A percentile compares a stretch with the other conserved stretches of the same genome.
Conservation (phyloP, 495 filamentous ascomycete genomes). For the Xylaria venustula region DNA sequence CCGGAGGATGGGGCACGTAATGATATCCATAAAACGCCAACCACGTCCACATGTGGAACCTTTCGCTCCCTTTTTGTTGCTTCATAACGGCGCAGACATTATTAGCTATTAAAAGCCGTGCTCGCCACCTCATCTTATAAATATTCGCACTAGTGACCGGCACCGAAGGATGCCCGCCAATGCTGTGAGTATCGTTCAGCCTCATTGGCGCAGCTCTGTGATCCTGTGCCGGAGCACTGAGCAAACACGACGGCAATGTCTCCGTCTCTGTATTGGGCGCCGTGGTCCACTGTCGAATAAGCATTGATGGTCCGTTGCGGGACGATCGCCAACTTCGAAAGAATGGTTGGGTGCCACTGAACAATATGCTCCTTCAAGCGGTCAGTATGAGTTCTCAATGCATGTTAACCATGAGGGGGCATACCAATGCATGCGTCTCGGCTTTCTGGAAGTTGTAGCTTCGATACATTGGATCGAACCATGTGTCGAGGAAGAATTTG, state of each 20-base stretch:
- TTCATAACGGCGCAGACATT: conserved; percentile 17
- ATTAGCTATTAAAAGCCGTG: conserved; percentile 21
- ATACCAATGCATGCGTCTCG: conserved; percentile 86
- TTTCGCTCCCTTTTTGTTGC: not conserved
- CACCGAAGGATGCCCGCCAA: conserved; percentile 44
- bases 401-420: conserved; percentile 18
- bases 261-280: conserved; percentile 70
- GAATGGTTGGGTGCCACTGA: conserved; percentile 98
- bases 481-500: conserved; percentile 87
- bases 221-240: conserved; percentile 59
- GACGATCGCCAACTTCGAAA: conserved; percentile 81
- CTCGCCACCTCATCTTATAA: not conserved
- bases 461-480: conserved; percentile 93
- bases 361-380: conserved; percentile 76
- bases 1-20: conserved; percentile 1
- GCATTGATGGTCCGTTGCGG: conserved; percentile 80
- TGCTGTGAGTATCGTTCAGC: conserved; percentile 44
- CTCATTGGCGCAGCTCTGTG: conserved; percentile 69
- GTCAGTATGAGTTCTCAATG: conserved; percentile 18
- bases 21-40: conserved; percentile 19
- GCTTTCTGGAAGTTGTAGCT: conserved; percentile 95
- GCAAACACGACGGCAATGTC: conserved; percentile 79
- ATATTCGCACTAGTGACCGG: not conserved
- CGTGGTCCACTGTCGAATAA: conserved; percentile 49
- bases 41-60: conserved; percentile 1